These are phyloP conservation scores for Diaporthe capsici DNA, from an alignment of 2,329 filamentous ascomycete species.

Conservation along the genomic window DNA sequence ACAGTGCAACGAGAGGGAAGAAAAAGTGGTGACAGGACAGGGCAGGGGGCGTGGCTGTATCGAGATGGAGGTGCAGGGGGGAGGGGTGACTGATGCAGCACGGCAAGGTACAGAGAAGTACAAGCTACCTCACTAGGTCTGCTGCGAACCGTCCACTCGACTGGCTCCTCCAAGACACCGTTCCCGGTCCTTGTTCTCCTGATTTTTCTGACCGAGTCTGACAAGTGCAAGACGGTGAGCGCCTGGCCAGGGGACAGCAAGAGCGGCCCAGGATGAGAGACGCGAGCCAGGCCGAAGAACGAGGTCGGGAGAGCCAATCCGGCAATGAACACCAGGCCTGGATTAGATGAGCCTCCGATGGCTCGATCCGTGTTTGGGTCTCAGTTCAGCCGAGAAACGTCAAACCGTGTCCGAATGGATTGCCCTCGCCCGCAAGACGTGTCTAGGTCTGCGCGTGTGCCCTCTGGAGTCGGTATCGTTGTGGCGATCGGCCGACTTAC, in stretches of 20 bases:
- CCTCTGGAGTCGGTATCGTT: background rate
- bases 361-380: background rate
- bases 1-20: conserved; percentile 33
- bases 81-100: conserved; percentile 36
- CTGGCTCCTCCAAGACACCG: conserved; percentile 11
- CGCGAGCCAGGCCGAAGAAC: conserved; percentile 16
- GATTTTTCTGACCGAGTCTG: conserved; percentile 38
- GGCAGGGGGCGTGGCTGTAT: conserved; percentile 34
- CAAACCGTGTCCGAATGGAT: background rate
- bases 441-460: background rate
- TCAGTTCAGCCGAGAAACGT: background rate
- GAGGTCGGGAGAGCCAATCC: background rate
- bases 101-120: conserved; percentile 38
- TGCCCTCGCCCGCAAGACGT: background rate
- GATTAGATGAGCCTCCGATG: background rate
- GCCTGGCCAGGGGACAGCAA: conserved; percentile 22
- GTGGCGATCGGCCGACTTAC: conserved; percentile 5
- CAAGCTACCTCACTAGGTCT: conserved; percentile 32
- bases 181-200: conserved; percentile 24
- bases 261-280: conserved; percentile 6
- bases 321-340: background rate
- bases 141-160: conserved; percentile 34
- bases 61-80: conserved; percentile 5
- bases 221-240: conserved; percentile 32
- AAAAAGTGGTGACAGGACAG: background rate